phyloP scores from a whole-genome alignment of 1,284 basidiomycete species.

The Trametes pubescens region DNA sequence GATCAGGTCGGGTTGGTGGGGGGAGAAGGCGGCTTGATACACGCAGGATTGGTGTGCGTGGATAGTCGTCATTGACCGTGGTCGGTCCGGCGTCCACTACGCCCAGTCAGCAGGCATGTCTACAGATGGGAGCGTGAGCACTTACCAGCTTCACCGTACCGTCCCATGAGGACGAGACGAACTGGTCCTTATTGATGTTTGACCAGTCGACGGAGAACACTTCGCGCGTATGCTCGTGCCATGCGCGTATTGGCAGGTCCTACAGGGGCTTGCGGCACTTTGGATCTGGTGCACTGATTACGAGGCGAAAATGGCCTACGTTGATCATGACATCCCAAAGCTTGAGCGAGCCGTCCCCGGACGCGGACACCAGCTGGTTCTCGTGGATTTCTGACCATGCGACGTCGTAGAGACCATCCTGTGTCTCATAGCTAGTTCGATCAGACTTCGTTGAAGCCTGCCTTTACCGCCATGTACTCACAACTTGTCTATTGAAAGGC shows the following conservation, averaged over 20 bases:
- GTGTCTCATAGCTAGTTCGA: slow-evolving; percentile 83
- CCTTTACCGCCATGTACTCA: too few species aligned
- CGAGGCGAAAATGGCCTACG: slow-evolving; percentile 54
- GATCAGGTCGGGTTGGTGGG: slow-evolving; percentile 84
- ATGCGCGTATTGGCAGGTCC: slow-evolving; percentile 89
- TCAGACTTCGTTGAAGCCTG: too few species aligned
- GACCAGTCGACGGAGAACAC: slow-evolving; percentile 98
- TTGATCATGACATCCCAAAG: slow-evolving; percentile 93
- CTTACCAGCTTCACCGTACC: slow-evolving; percentile 88
- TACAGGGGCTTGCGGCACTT: slow-evolving; percentile 51
- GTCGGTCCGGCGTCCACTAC: slow-evolving; percentile 89
- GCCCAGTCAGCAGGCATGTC: not conserved
- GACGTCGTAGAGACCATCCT: slow-evolving; percentile 92
- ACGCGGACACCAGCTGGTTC: slow-evolving; percentile 90
- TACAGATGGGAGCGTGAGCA: not conserved
- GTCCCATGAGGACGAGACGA: slow-evolving; percentile 94
- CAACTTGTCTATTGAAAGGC: slow-evolving; percentile 71
- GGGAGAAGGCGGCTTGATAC: slow-evolving; percentile 91
- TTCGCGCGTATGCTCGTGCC: slow-evolving; percentile 94
- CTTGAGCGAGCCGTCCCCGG: slow-evolving; percentile 91
- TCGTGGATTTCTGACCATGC: slow-evolving; percentile 96
- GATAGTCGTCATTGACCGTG: slow-evolving; percentile 81
- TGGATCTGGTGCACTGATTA: slow-evolving; percentile 29
- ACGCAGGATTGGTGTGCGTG: slow-evolving; percentile 87
- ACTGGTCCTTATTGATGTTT: slow-evolving; percentile 91